Base-by-base conservation (phyloP, 1,284 basidiomycete species). In the Trametes polyzona region DNA sequence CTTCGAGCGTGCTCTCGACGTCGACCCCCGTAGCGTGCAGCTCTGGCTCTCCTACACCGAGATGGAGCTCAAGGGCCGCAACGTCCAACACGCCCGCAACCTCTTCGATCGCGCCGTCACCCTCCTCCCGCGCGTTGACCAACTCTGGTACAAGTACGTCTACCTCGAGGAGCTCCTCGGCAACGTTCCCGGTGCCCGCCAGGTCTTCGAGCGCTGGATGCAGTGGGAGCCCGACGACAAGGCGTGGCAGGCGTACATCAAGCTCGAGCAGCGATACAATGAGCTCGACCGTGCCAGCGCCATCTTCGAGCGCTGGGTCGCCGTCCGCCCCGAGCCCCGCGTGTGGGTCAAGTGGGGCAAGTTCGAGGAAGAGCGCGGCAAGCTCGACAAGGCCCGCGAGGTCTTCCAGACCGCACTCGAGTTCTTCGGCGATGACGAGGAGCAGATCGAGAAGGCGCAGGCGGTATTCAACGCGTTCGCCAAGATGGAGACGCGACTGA, bases 161-260 rank as follows among this genome's bases (percentile, higher is more conserved):
- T 98, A 98, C 76, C 85, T 99, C 52, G 96, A 99, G 72, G 96
- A 99, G 73, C 83, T 99, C 3, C 83, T 99, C 12, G 92, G 96
- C 68, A 99, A 99, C 70, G 87, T 99, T 33, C 84, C 93, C 1
- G 96, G 96, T 27, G 95, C 96, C 1, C 87, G 96, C 10, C 96
- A 98, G 72, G 93, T 99, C 55, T 99, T 99, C 68, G 97, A 99
- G 74, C 84, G 96, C 44, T 99, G 96, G 96, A 97, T 99, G 95
- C 84, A 91, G 63, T 99, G 97, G 97, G 95, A 99, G 72, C 97
- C 97, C 0, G 95, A 98, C 69, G 97, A 99, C 83, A 98, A 98
- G 78, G 95, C 96, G 6, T 99, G 96, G 97, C 92, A 95, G 70
- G 93, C 94, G 11, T 99, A 97, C 74, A 94, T 99, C 81, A 96